Conservation (phyloP, 306 rosid genomes). For the Prunus campanulata region DNA sequence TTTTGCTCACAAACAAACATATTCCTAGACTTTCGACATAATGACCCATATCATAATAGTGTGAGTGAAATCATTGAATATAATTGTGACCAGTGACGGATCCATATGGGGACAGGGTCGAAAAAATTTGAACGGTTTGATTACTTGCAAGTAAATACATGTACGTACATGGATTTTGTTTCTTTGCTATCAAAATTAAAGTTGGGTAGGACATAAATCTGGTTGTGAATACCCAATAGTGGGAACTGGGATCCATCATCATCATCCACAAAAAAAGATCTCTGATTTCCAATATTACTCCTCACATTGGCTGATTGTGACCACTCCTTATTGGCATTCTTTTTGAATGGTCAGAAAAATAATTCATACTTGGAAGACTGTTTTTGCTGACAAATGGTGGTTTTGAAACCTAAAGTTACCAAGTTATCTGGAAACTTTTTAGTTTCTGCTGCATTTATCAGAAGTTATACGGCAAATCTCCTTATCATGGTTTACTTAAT, state of each 20-base stretch:
- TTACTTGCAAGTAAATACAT: too few relatives aligned
- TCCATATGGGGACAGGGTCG: too few relatives aligned
- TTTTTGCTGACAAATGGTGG: not conserved
- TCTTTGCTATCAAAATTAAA: too few relatives aligned
- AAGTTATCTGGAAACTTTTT: too few relatives aligned
- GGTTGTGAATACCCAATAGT: not conserved
- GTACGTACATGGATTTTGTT: too few relatives aligned
- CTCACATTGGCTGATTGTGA: constrained; percentile 42
- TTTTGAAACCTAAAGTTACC: not conserved
- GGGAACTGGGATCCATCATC: not conserved
- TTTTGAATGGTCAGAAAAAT: constrained; percentile 21
- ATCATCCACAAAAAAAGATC: constrained; percentile 28
- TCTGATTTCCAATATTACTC: constrained; percentile 7
- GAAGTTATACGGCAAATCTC: not conserved
- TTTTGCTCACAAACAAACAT: too few relatives aligned
- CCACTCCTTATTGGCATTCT: constrained; percentile 41
- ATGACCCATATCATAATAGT: not conserved
- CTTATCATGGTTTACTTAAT: too few relatives aligned
- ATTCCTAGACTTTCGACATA: not conserved
- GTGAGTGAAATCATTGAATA: not conserved
- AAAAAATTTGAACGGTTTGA: too few relatives aligned
- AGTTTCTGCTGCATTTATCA: not conserved
- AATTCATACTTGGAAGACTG: not conserved
- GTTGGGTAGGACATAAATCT: not conserved
- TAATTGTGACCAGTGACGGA: too few relatives aligned